Percentiles rank a stretch among this genome's conserved stretches.
These are phyloP conservation scores for Cutaneotrichosporon dermatis DNA, from an alignment of 1,284 basidiomycete genomes.

Conservation along the genomic window DNA sequence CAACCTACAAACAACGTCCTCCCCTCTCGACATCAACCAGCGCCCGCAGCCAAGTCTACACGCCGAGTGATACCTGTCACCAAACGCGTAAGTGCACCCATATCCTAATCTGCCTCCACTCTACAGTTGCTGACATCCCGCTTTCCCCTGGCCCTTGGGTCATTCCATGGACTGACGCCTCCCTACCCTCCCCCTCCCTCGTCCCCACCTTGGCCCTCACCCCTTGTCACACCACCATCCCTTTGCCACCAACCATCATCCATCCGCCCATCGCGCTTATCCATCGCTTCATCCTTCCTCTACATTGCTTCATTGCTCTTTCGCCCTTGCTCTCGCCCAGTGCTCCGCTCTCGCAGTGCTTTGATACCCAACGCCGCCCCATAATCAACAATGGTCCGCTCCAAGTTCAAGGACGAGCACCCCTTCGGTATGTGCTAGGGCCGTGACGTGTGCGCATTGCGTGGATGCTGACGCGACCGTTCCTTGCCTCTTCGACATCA, in stretches of 20 bases:
- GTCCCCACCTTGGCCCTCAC: too few species aligned
- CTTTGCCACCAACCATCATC: background rate
- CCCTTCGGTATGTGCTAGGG: constrained; percentile 71
- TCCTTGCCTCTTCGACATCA: background rate
- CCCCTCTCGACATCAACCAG: too few species aligned
- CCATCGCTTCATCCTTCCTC: background rate
- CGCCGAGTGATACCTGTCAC: too few species aligned
- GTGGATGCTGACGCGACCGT: constrained; percentile 5
- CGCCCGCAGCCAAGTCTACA: too few species aligned
- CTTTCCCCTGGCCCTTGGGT: too few species aligned
- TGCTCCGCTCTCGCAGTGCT: background rate
- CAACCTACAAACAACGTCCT: too few species aligned
- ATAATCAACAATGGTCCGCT: constrained; percentile 63
- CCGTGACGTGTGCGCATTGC: constrained; percentile 8
- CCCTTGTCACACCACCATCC: background rate
- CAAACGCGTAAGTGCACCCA: too few species aligned
- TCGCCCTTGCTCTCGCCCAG: background rate
- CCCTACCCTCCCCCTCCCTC: too few species aligned
- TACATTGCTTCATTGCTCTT: background rate
- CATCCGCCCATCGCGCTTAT: background rate
- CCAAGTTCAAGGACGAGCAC: constrained; percentile 99
- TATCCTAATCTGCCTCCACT: too few species aligned
- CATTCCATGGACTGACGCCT: too few species aligned
- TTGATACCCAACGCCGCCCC: background rate
- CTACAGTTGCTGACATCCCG: too few species aligned